Evolutionary conservation across 139 green algal genomes (phyloP).

Genomic region (Chlorella sp.): DNA sequence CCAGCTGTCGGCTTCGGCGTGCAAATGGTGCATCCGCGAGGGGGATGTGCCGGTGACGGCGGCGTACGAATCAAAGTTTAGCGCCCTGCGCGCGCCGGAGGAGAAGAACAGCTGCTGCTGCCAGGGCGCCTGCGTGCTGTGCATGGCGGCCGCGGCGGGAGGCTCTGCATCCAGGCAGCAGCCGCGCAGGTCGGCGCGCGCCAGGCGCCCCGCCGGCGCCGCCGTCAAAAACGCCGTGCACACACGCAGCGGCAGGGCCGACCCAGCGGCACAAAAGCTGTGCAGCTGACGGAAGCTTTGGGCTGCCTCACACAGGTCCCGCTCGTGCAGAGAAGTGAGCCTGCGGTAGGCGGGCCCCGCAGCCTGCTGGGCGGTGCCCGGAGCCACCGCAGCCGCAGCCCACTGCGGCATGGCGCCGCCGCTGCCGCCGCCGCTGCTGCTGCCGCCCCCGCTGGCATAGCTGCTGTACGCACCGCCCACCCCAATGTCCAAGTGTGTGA

Average conservation of each 20-base stretch:
- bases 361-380: not conserved
- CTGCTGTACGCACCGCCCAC: not conserved
- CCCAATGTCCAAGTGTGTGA: conserved; percentile 25
- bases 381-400: not conserved
- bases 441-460: not conserved
- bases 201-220: conserved; percentile 10
- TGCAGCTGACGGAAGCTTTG: conserved; percentile 19
- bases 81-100: not conserved
- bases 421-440: not conserved
- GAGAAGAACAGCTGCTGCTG: conserved; percentile 31
- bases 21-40: conserved; percentile 23
- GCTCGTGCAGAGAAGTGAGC: conserved; percentile 10
- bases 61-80: not conserved
- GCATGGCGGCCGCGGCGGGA: not conserved
- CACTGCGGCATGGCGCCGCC: not conserved
- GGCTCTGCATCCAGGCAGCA: conserved; percentile 22
- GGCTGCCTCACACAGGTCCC: conserved; percentile 22
- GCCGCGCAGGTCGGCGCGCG: not conserved
- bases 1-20: conserved; percentile 14
- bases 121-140: conserved; percentile 1
- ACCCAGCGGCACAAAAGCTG: conserved; percentile 1
- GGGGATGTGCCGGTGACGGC: not conserved
- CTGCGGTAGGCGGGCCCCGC: conserved; percentile 4
- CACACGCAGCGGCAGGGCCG: conserved; percentile 21
- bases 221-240: conserved; percentile 19